Conservation (phyloP, 2,329 filamentous ascomycete species). For the Apiospora sp. region DNA sequence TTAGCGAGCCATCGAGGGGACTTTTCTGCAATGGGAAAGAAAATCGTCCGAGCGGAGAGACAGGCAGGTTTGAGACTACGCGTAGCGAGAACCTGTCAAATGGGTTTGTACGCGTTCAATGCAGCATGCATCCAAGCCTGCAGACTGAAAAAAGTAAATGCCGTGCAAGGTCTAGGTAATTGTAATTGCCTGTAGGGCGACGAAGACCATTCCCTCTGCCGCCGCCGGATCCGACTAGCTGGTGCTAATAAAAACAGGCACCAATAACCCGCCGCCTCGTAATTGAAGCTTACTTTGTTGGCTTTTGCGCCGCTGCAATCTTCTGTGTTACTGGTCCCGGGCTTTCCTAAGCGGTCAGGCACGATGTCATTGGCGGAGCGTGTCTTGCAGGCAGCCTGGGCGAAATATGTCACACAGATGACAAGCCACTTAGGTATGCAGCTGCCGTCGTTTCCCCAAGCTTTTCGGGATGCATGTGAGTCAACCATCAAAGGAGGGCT, state of each 20-base stretch:
- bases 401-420: not conserved
- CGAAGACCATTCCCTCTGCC: not conserved
- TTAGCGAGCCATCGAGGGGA: not conserved
- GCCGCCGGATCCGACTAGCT: not conserved
- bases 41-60: not conserved
- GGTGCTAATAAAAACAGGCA: not conserved
- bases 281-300: not conserved
- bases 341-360: conserved; percentile 2
- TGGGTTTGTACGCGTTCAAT: not conserved
- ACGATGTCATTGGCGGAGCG: not conserved
- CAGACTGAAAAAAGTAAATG: not conserved
- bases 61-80: not conserved
- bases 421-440: not conserved
- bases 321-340: not conserved
- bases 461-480: not conserved
- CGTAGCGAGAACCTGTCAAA: not conserved
- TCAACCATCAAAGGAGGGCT: not conserved
- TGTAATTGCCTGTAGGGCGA: not conserved
- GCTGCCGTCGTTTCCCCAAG: not conserved
- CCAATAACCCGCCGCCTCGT: not conserved
- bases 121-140: not conserved
- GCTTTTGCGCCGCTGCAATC: not conserved
- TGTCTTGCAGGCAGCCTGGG: not conserved
- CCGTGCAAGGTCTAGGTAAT: not conserved
- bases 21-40: not conserved